Conservation (phyloP, 78 protist genomes). For the Dictyostelium capitatum region DNA sequence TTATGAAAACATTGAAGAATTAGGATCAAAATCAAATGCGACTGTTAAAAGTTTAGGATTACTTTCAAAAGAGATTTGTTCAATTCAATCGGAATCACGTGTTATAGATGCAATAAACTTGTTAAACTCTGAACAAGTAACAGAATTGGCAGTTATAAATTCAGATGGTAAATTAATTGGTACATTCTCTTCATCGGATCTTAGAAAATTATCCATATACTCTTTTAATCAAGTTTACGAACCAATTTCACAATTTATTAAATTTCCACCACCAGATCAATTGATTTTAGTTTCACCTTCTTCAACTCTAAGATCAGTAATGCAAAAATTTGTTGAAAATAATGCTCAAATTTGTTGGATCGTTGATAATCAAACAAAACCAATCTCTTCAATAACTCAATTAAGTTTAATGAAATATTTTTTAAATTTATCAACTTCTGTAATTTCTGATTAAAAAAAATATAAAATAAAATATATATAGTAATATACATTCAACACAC, state of each 20-base stretch:
- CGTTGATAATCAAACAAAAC: constrained; percentile 52
- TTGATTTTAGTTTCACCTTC: constrained; percentile 25
- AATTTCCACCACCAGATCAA: background rate
- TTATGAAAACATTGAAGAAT: constrained; percentile 62
- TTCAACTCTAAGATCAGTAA: constrained; percentile 23
- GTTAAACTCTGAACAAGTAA: constrained; percentile 18
- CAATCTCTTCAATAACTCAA: constrained; percentile 43
- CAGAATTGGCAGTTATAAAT: constrained; percentile 59
- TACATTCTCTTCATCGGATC: constrained; percentile 41
- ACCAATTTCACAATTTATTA: constrained; percentile 53
- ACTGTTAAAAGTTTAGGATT: constrained; percentile 14
- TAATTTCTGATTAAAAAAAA: background rate
- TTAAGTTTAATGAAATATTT: constrained; percentile 53
- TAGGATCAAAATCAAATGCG: constrained; percentile 25
- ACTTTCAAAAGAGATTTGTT: constrained; percentile 27
- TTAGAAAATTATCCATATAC: constrained; percentile 65
- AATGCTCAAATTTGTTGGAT: constrained; percentile 60
- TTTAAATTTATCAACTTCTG: constrained; percentile 37
- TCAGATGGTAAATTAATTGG: constrained; percentile 44
- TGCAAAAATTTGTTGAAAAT: constrained; percentile 48
- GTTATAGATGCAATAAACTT: constrained; percentile 58
- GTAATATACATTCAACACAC: background rate
- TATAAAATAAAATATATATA: background rate
- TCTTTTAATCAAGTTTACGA: constrained; percentile 65
- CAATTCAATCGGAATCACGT: constrained; percentile 2